phyloP scores from a whole-genome alignment of 176 grass and related monocot species.

The Raddia guianensis region DNA sequence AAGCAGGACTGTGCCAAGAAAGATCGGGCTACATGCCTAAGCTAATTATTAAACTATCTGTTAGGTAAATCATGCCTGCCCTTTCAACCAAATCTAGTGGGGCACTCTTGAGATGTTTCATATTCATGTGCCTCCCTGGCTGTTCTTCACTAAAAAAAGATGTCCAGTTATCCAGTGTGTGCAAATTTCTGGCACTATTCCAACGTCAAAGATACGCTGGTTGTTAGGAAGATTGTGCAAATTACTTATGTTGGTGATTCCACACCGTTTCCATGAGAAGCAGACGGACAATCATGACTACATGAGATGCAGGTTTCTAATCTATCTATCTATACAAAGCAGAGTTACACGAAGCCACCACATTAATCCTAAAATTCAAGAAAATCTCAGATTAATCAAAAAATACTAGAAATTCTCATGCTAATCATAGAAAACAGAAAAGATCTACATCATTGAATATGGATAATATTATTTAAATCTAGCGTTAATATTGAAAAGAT shows the following conservation, averaged over 20 bases:
- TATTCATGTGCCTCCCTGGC: neutral
- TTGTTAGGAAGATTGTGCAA: neutral
- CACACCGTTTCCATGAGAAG: slow-evolving; percentile 8
- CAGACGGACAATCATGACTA: neutral
- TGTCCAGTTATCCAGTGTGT: neutral
- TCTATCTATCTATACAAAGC: too few species aligned
- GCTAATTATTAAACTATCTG: slow-evolving; percentile 12
- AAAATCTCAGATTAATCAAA: too few species aligned
- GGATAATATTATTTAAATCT: too few species aligned
- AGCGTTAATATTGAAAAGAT: too few species aligned
- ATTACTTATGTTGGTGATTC: neutral
- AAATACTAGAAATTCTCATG: too few species aligned
- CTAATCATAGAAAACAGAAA: too few species aligned
- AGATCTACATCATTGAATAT: too few species aligned
- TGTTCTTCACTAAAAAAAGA: slow-evolving; percentile 7
- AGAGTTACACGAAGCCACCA: too few species aligned
- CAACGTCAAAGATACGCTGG: slow-evolving; percentile 1
- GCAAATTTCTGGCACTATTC: slow-evolving; percentile 36
- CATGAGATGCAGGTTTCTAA: neutral
- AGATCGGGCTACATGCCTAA: slow-evolving; percentile 44
- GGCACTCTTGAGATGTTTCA: slow-evolving; percentile 33
- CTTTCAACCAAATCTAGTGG: slow-evolving; percentile 55
- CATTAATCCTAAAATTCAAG: too few species aligned
- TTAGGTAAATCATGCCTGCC: slow-evolving; percentile 32
- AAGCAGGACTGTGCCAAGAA: slow-evolving; percentile 23